Evolutionary conservation across 306 rosid species (phyloP).

Genomic region (Ormosia emarginata): DNA sequence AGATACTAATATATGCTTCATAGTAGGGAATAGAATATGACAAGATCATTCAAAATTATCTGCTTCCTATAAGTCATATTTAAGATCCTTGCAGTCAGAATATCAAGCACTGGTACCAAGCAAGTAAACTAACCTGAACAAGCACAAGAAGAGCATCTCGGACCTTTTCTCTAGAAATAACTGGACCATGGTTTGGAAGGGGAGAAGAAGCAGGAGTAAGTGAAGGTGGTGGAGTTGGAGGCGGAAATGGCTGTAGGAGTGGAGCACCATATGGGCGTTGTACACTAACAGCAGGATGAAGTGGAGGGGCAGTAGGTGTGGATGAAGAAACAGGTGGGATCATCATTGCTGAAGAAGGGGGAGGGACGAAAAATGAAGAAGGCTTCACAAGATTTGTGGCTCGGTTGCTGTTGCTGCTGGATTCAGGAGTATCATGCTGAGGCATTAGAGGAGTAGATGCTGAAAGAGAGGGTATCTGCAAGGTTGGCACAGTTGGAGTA

Average conservation of each 20-base stretch:
- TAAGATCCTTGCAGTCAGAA: neutral
- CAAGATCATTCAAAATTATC: neutral
- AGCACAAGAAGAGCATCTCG: conserved; percentile 55
- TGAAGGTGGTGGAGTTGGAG: conserved; percentile 55
- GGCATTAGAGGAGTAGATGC: conserved; percentile 37
- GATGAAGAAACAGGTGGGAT: conserved; percentile 36
- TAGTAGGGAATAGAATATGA: neutral
- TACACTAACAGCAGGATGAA: conserved; percentile 33
- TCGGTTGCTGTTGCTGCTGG: conserved; percentile 32
- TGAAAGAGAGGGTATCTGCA: conserved; percentile 41
- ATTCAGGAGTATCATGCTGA: conserved; percentile 37
- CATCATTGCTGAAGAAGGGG: conserved; percentile 41
- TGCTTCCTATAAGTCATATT: neutral
- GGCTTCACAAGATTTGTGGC: conserved; percentile 52
- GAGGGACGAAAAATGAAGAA: conserved; percentile 43
- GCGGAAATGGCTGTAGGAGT: conserved; percentile 53
- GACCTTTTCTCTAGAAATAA: conserved; percentile 49
- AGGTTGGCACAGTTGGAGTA: conserved; percentile 36
- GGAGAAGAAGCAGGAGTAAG: conserved; percentile 44
- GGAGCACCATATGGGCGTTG: conserved; percentile 59
- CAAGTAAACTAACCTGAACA: conserved; percentile 52
- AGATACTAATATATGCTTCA: neutral
- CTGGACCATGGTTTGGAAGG: conserved; percentile 39
- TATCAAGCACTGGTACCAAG: conserved; percentile 6
- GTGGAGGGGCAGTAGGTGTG: conserved; percentile 45